phyloP scores from a whole-genome alignment of 2,329 filamentous ascomycete species.

The Elsinoe perseae region DNA sequence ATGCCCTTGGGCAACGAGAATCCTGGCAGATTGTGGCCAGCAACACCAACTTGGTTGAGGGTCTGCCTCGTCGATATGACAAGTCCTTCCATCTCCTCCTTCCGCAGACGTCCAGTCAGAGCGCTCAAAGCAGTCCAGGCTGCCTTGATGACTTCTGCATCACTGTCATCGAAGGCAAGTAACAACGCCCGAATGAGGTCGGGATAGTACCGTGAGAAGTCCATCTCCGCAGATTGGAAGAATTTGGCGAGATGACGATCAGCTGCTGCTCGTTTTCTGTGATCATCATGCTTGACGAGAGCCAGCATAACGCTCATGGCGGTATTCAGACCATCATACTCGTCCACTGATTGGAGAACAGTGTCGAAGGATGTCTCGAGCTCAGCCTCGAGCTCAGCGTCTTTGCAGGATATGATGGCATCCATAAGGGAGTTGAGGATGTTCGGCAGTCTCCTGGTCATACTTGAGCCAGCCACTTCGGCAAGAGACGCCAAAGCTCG shows the following conservation, averaged over 20 bases:
- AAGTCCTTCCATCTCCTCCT: slow-evolving; percentile 96
- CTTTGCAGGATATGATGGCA: slow-evolving; percentile 70
- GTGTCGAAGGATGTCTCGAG: slow-evolving; percentile 77
- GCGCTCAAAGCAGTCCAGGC: slow-evolving; percentile 81
- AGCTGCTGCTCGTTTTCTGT: slow-evolving; percentile 70
- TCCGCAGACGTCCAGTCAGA: slow-evolving; percentile 81
- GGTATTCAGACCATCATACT: slow-evolving; percentile 90
- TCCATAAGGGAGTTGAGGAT: slow-evolving; percentile 95
- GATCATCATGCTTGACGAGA: slow-evolving; percentile 87
- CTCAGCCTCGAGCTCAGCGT: slow-evolving; percentile 66
- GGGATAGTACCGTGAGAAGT: slow-evolving; percentile 93
- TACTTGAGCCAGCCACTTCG: slow-evolving; percentile 79
- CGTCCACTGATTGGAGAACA: slow-evolving; percentile 85
- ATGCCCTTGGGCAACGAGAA: slow-evolving; percentile 93
- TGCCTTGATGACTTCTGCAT: slow-evolving; percentile 75
- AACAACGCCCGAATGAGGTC: slow-evolving; percentile 87
- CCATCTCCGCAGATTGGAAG: slow-evolving; percentile 70
- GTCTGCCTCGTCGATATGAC: slow-evolving; percentile 80
- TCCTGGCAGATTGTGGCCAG: slow-evolving; percentile 75
- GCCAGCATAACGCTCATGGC: slow-evolving; percentile 88
- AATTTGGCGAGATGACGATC: slow-evolving; percentile 77
- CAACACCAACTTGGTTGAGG: slow-evolving; percentile 78
- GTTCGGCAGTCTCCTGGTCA: slow-evolving; percentile 80
- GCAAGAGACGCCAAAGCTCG: slow-evolving; percentile 87
- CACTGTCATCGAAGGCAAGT: slow-evolving; percentile 83